These are phyloP conservation scores for Fusarium anthophilum DNA, from an alignment of 2,329 filamentous ascomycete species.

Conservation along the genomic window DNA sequence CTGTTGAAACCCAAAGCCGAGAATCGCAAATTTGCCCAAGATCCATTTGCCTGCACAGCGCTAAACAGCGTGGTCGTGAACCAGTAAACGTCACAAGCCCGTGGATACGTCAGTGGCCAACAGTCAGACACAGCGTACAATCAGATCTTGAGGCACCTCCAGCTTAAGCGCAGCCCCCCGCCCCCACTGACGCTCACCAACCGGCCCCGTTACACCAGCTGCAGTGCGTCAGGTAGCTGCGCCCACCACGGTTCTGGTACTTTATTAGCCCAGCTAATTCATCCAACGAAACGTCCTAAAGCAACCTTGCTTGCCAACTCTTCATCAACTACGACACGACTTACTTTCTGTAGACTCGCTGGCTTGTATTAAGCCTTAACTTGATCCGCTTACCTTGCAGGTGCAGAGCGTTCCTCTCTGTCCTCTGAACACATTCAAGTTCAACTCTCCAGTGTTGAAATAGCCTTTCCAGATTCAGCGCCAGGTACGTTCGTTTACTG, in stretches of 20 bases:
- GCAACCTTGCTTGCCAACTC: conserved; percentile 18
- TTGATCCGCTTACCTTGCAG: conserved; percentile 4
- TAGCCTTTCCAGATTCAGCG: conserved; percentile 1
- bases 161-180: conserved; percentile 30
- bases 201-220: conserved; percentile 6
- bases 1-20: neutral
- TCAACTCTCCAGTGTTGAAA: neutral
- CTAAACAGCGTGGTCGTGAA: conserved; percentile 17
- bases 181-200: conserved; percentile 30
- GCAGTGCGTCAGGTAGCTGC: neutral
- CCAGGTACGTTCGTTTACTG: conserved; percentile 24
- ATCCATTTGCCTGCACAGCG: conserved; percentile 20
- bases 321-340: conserved; percentile 37
- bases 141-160: conserved; percentile 6
- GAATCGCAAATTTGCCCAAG: conserved; percentile 4
- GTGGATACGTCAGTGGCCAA: conserved; percentile 34
- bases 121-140: conserved; percentile 10
- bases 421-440: neutral
- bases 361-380: conserved; percentile 9
- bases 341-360: conserved; percentile 20
- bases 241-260: conserved; percentile 3
- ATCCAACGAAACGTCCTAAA: conserved; percentile 21
- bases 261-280: conserved; percentile 1
- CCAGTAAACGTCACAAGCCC: conserved; percentile 30
- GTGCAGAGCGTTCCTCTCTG: neutral